These are phyloP conservation scores for Przewalskia tangutica DNA, from an alignment of 257 asterid species.

Conservation along the genomic window DNA sequence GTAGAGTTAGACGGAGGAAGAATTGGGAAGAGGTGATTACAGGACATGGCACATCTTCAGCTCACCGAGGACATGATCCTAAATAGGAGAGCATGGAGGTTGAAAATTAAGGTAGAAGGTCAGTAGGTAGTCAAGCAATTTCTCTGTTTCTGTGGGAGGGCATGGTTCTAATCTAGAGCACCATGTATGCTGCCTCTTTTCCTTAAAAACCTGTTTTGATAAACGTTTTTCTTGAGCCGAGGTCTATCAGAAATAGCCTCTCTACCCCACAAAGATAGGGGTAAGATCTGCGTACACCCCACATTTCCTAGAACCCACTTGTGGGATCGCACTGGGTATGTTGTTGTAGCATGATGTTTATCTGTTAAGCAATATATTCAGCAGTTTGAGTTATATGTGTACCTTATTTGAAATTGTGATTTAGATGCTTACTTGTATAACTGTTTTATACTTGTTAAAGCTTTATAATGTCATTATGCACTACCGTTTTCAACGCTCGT, in stretches of 20 bases:
- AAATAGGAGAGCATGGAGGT: too few relatives aligned
- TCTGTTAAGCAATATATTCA: background rate
- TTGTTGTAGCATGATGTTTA: background rate
- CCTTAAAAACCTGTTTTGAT: background rate
- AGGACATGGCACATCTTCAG: too few relatives aligned
- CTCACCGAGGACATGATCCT: too few relatives aligned
- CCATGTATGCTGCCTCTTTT: too few relatives aligned
- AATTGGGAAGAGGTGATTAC: too few relatives aligned
- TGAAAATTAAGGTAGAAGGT: too few relatives aligned
- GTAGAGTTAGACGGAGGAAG: too few relatives aligned
- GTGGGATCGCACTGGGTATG: background rate
- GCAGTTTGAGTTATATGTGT: background rate
- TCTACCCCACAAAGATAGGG: background rate
- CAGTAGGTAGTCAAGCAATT: too few relatives aligned
- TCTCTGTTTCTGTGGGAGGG: too few relatives aligned
- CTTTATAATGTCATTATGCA: background rate
- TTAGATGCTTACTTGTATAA: background rate
- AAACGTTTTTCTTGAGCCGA: background rate
- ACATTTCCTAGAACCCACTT: background rate
- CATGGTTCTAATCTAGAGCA: too few relatives aligned
- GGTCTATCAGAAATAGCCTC: background rate
- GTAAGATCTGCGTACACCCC: background rate
- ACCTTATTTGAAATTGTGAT: background rate
- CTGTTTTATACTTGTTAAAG: background rate
- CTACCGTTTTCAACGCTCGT: background rate